Evolutionary conservation across 2,329 filamentous ascomycete genomes (phyloP).

Genomic region (Verticillium dahliae): DNA sequence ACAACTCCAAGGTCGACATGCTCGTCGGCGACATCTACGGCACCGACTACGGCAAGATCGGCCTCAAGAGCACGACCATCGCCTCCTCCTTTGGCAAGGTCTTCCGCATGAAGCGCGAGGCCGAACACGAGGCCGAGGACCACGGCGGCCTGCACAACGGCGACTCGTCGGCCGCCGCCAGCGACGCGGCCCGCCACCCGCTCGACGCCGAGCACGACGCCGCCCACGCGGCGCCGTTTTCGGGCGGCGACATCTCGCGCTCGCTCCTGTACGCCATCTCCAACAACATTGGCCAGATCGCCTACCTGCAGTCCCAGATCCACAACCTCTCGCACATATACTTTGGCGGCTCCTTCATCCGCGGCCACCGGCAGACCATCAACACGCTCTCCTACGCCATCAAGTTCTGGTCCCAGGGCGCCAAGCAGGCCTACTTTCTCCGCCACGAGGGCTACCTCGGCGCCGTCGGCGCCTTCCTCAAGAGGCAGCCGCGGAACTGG

Average conservation of each 20-base stretch:
- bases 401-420: constrained; percentile 92
- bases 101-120: constrained; percentile 83
- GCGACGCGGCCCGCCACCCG: neutral
- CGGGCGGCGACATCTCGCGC: constrained; percentile 77
- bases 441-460: constrained; percentile 94
- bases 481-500: constrained; percentile 86
- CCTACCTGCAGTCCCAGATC: constrained; percentile 94
- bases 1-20: constrained; percentile 93
- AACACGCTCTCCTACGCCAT: constrained; percentile 96
- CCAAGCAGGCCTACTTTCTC: constrained; percentile 92
- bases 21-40: constrained; percentile 97
- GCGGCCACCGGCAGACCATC: constrained; percentile 94
- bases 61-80: constrained; percentile 90
- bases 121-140: constrained; percentile 73
- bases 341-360: constrained; percentile 95
- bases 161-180: neutral
- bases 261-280: constrained; percentile 91
- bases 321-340: constrained; percentile 90
- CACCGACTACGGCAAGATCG: constrained; percentile 91
- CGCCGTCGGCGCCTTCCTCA: constrained; percentile 88
- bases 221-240: constrained; percentile 50
- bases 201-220: neutral
- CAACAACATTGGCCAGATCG: constrained; percentile 98
- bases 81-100: constrained; percentile 96
- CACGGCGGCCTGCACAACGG: constrained; percentile 47